A percentile compares a stretch with the other conserved stretches of the same genome.
phyloP scores from a whole-genome alignment of 495 filamentous ascomycete genomes.

The Xylaria palmicola region DNA sequence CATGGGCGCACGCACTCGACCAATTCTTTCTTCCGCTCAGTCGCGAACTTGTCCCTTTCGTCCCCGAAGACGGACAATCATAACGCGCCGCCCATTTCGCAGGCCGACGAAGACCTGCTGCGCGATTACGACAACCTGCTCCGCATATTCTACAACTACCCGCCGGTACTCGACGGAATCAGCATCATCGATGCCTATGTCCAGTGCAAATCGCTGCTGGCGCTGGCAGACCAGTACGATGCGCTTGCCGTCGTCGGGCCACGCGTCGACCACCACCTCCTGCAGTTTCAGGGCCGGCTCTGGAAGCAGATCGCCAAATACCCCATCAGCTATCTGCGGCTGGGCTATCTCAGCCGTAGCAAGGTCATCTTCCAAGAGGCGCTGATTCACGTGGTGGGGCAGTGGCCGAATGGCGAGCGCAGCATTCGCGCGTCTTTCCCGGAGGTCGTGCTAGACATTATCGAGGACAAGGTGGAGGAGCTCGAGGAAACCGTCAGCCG shows the following conservation, averaged over 20 bases:
- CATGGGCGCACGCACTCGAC: slow-evolving; percentile 57
- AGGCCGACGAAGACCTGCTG: slow-evolving; percentile 64
- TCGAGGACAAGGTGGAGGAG: slow-evolving; percentile 88
- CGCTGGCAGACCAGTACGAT: slow-evolving; percentile 87
- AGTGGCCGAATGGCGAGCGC: slow-evolving; percentile 79
- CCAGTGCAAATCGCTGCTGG: slow-evolving; percentile 84
- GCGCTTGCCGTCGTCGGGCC: slow-evolving; percentile 82
- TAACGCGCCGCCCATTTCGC: slow-evolving; percentile 39
- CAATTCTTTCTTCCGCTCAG: slow-evolving; percentile 79
- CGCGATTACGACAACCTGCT: slow-evolving; percentile 93
- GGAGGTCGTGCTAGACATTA: slow-evolving; percentile 73
- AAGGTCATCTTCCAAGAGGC: slow-evolving; percentile 89
- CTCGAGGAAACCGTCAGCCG: slow-evolving; percentile 66
- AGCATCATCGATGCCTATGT: slow-evolving; percentile 89
- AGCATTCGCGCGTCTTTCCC: slow-evolving; percentile 72
- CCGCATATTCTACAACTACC: slow-evolving; percentile 88
- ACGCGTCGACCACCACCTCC: slow-evolving; percentile 86
- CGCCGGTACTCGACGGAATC: slow-evolving; percentile 73
- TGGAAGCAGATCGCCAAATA: slow-evolving; percentile 96
- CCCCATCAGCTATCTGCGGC: slow-evolving; percentile 83
- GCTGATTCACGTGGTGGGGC: slow-evolving; percentile 85
- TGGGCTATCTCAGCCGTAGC: slow-evolving; percentile 80
- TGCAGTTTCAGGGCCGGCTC: slow-evolving; percentile 83
- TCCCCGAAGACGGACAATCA: slow-evolving; percentile 31
- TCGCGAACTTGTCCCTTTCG: slow-evolving; percentile 70